Percentiles rank a stretch among this genome's conserved stretches.
Evolutionary conservation across 768 basidiomycete species (phyloP).

Genomic region (Chiua virens): DNA sequence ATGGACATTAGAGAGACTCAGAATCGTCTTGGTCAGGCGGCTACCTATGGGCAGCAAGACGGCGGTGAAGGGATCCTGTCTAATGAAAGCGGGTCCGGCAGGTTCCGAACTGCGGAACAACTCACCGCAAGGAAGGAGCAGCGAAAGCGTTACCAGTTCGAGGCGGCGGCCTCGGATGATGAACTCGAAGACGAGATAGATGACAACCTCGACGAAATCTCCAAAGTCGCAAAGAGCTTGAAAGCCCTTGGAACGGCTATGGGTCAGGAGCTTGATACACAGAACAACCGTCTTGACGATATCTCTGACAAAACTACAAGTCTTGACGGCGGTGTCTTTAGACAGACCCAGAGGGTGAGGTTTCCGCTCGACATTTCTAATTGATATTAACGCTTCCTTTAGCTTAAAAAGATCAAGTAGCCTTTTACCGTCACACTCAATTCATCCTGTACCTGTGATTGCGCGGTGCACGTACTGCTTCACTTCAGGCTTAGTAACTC

Average conservation of each 20-base stretch:
- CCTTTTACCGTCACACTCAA: not conserved
- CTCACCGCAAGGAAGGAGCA: slow-evolving; percentile 61
- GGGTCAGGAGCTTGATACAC: slow-evolving; percentile 85
- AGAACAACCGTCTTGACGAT: slow-evolving; percentile 76
- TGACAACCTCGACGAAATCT: slow-evolving; percentile 85
- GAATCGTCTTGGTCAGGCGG: slow-evolving; percentile 76
- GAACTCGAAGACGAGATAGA: slow-evolving; percentile 95
- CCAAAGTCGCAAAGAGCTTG: slow-evolving; percentile 71
- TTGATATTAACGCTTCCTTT: slow-evolving; percentile 7
- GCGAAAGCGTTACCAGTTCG: slow-evolving; percentile 87
- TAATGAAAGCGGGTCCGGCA: slow-evolving; percentile 38
- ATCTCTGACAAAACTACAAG: slow-evolving; percentile 77
- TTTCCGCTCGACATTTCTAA: slow-evolving; percentile 23
- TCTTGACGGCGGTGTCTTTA: slow-evolving; percentile 73
- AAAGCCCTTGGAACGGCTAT: slow-evolving; percentile 79
- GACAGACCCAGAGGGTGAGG: slow-evolving; percentile 79
- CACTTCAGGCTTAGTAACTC: not conserved
- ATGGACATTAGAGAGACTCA: slow-evolving; percentile 85
- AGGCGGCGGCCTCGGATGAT: slow-evolving; percentile 86
- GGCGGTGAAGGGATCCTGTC: slow-evolving; percentile 42
- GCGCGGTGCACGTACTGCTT: not conserved
- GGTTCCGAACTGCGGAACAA: slow-evolving; percentile 51
- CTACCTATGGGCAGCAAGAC: slow-evolving; percentile 54
- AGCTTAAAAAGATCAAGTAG: slow-evolving; percentile 66
- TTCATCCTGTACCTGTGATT: not conserved